Conservation (phyloP, 495 filamentous ascomycete genomes). For the Trypethelium eluteriae region DNA sequence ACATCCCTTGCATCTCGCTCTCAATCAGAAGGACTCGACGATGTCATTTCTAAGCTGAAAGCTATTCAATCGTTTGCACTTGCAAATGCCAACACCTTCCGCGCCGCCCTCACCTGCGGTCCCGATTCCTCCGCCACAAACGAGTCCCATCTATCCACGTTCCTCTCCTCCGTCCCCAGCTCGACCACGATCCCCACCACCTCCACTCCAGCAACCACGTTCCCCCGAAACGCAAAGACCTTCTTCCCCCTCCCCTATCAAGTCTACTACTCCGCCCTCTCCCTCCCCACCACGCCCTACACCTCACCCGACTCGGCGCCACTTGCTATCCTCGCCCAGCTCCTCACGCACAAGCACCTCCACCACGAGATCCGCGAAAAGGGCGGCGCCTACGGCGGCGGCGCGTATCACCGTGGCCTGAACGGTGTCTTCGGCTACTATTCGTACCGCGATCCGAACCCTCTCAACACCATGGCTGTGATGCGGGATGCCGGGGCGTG, state of each 20-base stretch:
- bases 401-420: conserved; percentile 69
- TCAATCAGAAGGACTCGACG: conserved; percentile 50
- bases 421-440: conserved; percentile 89
- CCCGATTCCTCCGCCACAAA: conserved; percentile 60
- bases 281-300: conserved; percentile 79
- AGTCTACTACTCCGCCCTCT: conserved; percentile 82
- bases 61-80: conserved; percentile 74
- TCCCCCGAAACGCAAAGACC: conserved; percentile 49
- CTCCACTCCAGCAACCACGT: conserved; percentile 35
- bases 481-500: conserved; percentile 77
- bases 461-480: conserved; percentile 74
- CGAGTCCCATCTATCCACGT: conserved; percentile 61
- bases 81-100: conserved; percentile 49
- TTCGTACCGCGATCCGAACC: conserved; percentile 96
- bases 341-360: conserved; percentile 93
- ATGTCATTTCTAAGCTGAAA: conserved; percentile 78
- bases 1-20: conserved; percentile 51
- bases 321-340: conserved; percentile 79
- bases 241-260: conserved; percentile 96
- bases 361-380: conserved; percentile 98
- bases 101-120: conserved; percentile 82
- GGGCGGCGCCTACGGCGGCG: conserved; percentile 91
- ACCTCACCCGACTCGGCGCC: conserved; percentile 63
- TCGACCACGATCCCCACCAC: conserved; percentile 33
- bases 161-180: conserved; percentile 54